phyloP scores from a whole-genome alignment of 768 basidiomycete genomes.

The Serpula lacrymans region DNA sequence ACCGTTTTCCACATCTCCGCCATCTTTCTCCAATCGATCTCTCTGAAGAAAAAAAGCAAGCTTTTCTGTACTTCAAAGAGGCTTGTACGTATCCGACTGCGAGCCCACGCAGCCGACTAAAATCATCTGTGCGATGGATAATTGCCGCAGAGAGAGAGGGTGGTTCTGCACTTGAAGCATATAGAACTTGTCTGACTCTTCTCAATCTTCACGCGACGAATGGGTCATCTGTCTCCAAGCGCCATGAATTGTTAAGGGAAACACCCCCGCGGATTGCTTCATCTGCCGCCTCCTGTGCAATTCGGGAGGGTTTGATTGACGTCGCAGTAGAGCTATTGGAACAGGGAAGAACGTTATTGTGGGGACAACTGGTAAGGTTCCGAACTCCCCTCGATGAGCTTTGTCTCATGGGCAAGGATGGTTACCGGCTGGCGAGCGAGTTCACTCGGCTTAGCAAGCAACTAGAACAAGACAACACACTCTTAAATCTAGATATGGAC shows the following conservation, averaged over 20 bases:
- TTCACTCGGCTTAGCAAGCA: neutral
- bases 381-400: constrained; percentile 20
- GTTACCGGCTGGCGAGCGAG: constrained; percentile 1
- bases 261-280: constrained; percentile 5
- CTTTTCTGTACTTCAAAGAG: too few relatives aligned
- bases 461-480: too few relatives aligned
- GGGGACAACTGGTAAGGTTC: constrained; percentile 24
- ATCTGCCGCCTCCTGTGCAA: constrained; percentile 17
- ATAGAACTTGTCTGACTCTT: constrained; percentile 3
- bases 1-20: too few relatives aligned
- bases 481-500: too few relatives aligned
- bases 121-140: too few relatives aligned
- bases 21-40: too few relatives aligned
- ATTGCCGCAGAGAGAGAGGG: too few relatives aligned
- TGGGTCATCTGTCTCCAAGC: neutral
- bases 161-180: too few relatives aligned
- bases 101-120: too few relatives aligned
- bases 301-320: constrained; percentile 6
- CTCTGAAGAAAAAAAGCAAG: too few relatives aligned
- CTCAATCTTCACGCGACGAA: constrained; percentile 2
- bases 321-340: constrained; percentile 27
- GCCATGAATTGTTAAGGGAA: neutral
- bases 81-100: too few relatives aligned
- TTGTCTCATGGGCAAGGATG: too few relatives aligned
- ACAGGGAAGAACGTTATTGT: constrained; percentile 25